Conservation (phyloP, 2,329 filamentous ascomycete genomes). For the Pseudopithomyces maydicus region DNA sequence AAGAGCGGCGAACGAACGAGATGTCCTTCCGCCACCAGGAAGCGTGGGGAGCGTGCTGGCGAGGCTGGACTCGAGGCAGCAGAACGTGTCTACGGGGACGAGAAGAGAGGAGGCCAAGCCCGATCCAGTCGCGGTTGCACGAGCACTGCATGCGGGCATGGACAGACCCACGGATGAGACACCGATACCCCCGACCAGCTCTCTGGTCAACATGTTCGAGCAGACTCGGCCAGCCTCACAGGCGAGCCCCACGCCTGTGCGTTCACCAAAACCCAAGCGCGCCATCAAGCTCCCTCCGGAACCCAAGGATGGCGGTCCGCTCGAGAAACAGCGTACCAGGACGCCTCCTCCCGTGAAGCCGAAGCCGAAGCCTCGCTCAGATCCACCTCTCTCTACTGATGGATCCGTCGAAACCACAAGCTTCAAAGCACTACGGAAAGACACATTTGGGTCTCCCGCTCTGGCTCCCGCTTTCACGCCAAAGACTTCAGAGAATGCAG, state of each 20-base stretch:
- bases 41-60: constrained; percentile 41
- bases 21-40: constrained; percentile 37
- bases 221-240: constrained; percentile 44
- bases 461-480: constrained; percentile 28
- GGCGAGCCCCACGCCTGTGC: constrained; percentile 39
- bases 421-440: constrained; percentile 25
- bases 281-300: constrained; percentile 37
- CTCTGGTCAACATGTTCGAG: constrained; percentile 73
- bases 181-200: constrained; percentile 65
- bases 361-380: constrained; percentile 35
- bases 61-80: constrained; percentile 30
- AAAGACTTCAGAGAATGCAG: constrained; percentile 29
- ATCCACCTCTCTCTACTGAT: constrained; percentile 22
- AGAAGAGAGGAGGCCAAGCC: constrained; percentile 22
- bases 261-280: constrained; percentile 50
- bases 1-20: constrained; percentile 28
- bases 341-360: constrained; percentile 34
- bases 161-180: constrained; percentile 57
- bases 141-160: constrained; percentile 7
- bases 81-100: constrained; percentile 18
- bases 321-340: constrained; percentile 24
- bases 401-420: constrained; percentile 16
- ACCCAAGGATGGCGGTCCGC: constrained; percentile 20
- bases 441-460: constrained; percentile 29
- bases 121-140: constrained; percentile 14